These are phyloP conservation scores for Russula earlei DNA, from an alignment of 768 basidiomycete genomes.

Conservation along the genomic window DNA sequence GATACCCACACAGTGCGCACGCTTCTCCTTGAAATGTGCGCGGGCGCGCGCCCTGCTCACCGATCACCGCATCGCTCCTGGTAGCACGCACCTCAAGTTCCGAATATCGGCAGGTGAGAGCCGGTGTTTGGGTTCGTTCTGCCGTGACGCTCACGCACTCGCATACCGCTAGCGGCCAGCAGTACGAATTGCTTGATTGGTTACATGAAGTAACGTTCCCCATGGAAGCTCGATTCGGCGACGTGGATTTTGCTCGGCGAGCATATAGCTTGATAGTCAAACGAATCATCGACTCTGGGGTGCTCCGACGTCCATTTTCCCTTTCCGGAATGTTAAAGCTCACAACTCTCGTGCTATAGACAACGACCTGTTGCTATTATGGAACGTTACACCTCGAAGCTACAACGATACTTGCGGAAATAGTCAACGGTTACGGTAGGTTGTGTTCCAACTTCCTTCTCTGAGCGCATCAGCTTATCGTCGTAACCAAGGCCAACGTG, in stretches of 20 bases:
- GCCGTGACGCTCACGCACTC: background rate
- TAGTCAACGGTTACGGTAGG: constrained; percentile 53
- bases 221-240: constrained; percentile 65
- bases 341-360: constrained; percentile 37
- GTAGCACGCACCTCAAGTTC: constrained; percentile 75
- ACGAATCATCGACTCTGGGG: constrained; percentile 63
- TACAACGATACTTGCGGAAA: constrained; percentile 73
- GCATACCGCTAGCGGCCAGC: constrained; percentile 50
- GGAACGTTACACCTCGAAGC: constrained; percentile 72
- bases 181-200: constrained; percentile 88
- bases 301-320: constrained; percentile 32
- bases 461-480: background rate
- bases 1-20: constrained; percentile 82
- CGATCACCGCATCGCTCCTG: no score
- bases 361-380: constrained; percentile 91
- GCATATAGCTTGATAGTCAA: constrained; percentile 67
- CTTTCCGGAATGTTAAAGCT: background rate
- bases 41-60: no score
- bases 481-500: constrained; percentile 57
- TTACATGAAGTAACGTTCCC: constrained; percentile 80
- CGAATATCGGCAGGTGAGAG: constrained; percentile 54
- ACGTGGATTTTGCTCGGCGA: constrained; percentile 56
- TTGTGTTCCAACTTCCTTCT: background rate
- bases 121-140: no score
- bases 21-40: background rate